Evolutionary conservation across 495 filamentous ascomycete genomes (phyloP).

Genomic region (Usnea hakonensis): DNA sequence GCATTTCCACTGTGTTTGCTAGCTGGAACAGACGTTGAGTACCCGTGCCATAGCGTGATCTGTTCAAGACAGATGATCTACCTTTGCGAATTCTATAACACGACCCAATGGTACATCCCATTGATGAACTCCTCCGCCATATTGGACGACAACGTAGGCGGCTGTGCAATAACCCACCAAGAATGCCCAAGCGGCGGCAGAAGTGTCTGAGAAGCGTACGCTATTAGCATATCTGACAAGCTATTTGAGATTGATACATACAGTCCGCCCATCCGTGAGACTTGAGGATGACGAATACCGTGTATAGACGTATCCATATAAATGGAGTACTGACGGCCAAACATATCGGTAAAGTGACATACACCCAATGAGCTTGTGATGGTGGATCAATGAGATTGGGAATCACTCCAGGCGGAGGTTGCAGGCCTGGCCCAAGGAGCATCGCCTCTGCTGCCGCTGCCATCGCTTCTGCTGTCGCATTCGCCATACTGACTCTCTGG

Average conservation of each 20-base stretch:
- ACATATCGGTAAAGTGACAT: constrained; percentile 30
- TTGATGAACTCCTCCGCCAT: constrained; percentile 29
- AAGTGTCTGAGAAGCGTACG: constrained; percentile 24
- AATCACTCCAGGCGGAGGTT: constrained; percentile 30
- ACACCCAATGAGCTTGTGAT: constrained; percentile 21
- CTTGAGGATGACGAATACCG: constrained; percentile 31
- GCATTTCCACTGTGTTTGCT: neutral
- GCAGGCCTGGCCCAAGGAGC: constrained; percentile 17
- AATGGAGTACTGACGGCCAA: constrained; percentile 28
- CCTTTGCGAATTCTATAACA: constrained; percentile 21
- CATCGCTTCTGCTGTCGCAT: neutral
- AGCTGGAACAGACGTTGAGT: neutral
- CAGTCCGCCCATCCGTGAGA: constrained; percentile 37
- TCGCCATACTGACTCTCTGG: neutral
- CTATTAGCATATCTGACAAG: too few species aligned
- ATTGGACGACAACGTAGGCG: neutral
- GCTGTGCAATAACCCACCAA: neutral
- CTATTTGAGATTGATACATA: constrained; percentile 15
- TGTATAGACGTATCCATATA: constrained; percentile 33
- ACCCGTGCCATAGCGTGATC: too few species aligned
- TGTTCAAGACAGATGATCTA: neutral
- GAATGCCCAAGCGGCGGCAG: constrained; percentile 30
- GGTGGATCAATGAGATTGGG: constrained; percentile 32
- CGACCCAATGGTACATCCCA: constrained; percentile 24
- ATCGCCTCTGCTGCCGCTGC: constrained; percentile 5